phyloP scores from a whole-genome alignment of 1,139 yeast genomes.

The Sugiyamaella grinbergsii region DNA sequence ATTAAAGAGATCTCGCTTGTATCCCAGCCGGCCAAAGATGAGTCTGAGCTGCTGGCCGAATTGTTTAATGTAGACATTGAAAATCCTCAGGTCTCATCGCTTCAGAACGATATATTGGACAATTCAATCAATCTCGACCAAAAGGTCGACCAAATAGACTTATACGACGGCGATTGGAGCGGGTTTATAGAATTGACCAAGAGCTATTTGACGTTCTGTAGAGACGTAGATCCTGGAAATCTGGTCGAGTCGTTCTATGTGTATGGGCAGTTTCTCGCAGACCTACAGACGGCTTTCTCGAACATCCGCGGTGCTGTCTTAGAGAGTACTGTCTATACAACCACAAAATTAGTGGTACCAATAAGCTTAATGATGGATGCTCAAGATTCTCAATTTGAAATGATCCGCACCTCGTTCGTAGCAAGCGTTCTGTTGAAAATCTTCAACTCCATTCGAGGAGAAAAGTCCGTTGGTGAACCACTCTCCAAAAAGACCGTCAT shows the following conservation, averaged over 20 bases:
- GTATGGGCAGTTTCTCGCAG: constrained; percentile 54
- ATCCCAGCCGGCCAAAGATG: constrained; percentile 20
- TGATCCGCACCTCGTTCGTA: constrained; percentile 55
- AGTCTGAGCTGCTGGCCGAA: constrained; percentile 27
- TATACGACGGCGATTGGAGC: constrained; percentile 51
- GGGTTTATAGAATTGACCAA: constrained; percentile 56
- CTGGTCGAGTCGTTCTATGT: constrained; percentile 59
- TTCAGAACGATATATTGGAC: constrained; percentile 40
- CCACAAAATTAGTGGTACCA: constrained; percentile 52
- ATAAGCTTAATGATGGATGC: constrained; percentile 54
- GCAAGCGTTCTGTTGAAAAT: constrained; percentile 61
- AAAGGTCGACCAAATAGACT: constrained; percentile 44
- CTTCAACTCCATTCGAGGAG: constrained; percentile 65
- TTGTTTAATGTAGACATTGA: constrained; percentile 36
- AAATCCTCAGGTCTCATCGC: constrained; percentile 38
- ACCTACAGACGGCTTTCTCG: constrained; percentile 60
- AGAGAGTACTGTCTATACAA: constrained; percentile 48
- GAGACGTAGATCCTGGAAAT: constrained; percentile 64
- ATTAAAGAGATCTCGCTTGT: constrained; percentile 25
- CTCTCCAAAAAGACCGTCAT: constrained; percentile 53
- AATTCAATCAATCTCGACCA: constrained; percentile 32
- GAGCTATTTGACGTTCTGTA: constrained; percentile 54
- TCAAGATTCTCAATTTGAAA: constrained; percentile 44
- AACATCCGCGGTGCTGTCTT: constrained; percentile 57
- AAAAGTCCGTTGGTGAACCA: constrained; percentile 45